Evolutionary conservation across 495 filamentous ascomycete species (phyloP), one percentile per base, ranked within the genome.

Genomic region (Ascobolus immersus): DNA sequence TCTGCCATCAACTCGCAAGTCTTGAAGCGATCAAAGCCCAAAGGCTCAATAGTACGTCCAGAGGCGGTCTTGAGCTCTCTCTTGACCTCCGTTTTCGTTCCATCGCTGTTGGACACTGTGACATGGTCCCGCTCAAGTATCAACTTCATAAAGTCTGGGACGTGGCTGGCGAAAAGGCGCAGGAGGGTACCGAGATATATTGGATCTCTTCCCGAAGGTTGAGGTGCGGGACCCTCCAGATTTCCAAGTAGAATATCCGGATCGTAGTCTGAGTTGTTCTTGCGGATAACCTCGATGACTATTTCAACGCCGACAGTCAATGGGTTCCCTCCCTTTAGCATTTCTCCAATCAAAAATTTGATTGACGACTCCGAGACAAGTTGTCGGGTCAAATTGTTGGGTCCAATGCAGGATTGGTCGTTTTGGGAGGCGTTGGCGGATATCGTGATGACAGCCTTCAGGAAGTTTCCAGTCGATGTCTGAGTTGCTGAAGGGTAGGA

Each of bases 251-350:
- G n/a, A 40, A 76, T 72, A 41, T 94, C 89, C 2, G 81, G 75
- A 43, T 99, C 86, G 46, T 99, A 99, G 52, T 99, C 86, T 1
- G 89, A 94, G 47, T 99, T 99, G 47, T 99, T 99, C 57, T 99
- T 99, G 32, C 86, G 67, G 45, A 99, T 99, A 18, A 99, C 86
- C 52, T 99, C 86, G 41, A 99, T 94, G 9, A 99, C 67, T 40
- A 93, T 92, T 11, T 89, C 86, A 19, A 99, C 86, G 13, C 86
- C 89, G 24, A 94, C 90, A 1, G 86, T 94, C 35, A 99, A 56
- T 4, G 86, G 73, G 43, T 94, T 94, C 25, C 86, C 89, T 18
- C 86, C 86, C 21, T 71, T 66, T 13, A 94, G 69, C 86, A 99
- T 99, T 39, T 86, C 76, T 17, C 59, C 57, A 36, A 93, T 77